Evolutionary conservation across 192 early-diverging fungal species (phyloP).

Genomic region (Rhizophagus clarus): DNA sequence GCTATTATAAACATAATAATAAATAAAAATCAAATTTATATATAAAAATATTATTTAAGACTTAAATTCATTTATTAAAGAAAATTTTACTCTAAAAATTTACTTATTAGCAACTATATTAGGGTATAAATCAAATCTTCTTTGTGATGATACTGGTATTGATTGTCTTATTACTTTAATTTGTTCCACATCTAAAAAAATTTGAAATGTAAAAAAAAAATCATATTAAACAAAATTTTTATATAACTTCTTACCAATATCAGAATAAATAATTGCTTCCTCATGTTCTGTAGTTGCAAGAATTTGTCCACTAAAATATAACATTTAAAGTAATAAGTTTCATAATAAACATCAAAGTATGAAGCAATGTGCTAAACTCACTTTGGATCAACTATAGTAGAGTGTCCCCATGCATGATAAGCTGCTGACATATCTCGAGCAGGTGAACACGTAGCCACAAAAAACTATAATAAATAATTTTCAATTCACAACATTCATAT

Average conservation of each 20-base stretch:
- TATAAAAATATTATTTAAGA: too few relatives aligned
- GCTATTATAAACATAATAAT: too few relatives aligned
- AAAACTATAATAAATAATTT: slow-evolving; percentile 55
- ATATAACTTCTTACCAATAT: slow-evolving; percentile 51
- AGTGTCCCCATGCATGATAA: slow-evolving; percentile 96
- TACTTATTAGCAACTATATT: slow-evolving; percentile 57
- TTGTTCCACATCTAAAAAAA: slow-evolving; percentile 52
- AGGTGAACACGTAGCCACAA: slow-evolving; percentile 94
- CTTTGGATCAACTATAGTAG: slow-evolving; percentile 83
- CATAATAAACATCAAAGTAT: not conserved
- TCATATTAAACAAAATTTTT: not conserved
- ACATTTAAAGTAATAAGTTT: slow-evolving; percentile 2
- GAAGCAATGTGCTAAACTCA: slow-evolving; percentile 31
- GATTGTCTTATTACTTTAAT: slow-evolving; percentile 65
- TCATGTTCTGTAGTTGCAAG: slow-evolving; percentile 73
- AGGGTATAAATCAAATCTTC: slow-evolving; percentile 88
- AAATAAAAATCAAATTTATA: too few relatives aligned
- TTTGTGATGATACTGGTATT: slow-evolving; percentile 80
- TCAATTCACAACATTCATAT: too few relatives aligned
- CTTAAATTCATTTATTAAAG: too few relatives aligned
- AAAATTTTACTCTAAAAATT: too few relatives aligned
- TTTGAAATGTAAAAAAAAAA: not conserved
- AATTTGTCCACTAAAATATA: slow-evolving; percentile 55
- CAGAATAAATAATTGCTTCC: slow-evolving; percentile 81
- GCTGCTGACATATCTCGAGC: slow-evolving; percentile 73